Evolutionary conservation across 805 yeast genomes (phyloP).

Genomic region (Nakazawaea ambrosiae): DNA sequence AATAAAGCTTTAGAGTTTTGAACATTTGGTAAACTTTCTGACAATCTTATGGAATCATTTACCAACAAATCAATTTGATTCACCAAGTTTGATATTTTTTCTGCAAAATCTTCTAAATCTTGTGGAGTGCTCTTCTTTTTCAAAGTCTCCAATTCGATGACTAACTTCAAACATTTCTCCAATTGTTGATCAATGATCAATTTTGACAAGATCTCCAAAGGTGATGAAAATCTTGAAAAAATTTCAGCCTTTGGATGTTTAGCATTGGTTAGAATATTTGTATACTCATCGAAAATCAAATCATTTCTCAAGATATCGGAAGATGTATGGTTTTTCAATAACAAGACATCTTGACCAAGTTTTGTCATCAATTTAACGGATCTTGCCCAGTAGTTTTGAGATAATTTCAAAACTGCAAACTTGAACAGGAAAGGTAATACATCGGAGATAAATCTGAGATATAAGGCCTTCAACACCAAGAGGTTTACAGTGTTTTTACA

Average conservation of each 20-base stretch:
- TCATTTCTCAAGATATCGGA: slow-evolving; percentile 2
- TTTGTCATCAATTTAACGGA: not conserved
- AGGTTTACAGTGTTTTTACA: not conserved
- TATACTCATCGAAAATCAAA: not conserved
- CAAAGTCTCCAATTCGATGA: slow-evolving; percentile 5
- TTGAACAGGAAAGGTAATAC: not conserved
- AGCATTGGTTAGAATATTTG: not conserved
- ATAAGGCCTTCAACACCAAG: slow-evolving; percentile 2
- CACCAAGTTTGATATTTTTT: not conserved
- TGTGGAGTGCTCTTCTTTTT: not conserved
- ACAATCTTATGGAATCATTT: not conserved
- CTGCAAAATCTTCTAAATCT: not conserved
- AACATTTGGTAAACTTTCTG: not conserved
- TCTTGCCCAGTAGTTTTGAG: not conserved
- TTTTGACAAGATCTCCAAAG: slow-evolving; percentile 6
- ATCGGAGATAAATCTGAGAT: slow-evolving; percentile 5
- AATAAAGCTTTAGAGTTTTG: not conserved
- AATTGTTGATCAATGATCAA: slow-evolving; percentile 2
- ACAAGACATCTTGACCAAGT: not conserved
- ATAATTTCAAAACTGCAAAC: not conserved
- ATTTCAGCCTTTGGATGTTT: not conserved
- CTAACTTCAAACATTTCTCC: slow-evolving; percentile 1
- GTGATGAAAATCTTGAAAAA: slow-evolving; percentile 1
- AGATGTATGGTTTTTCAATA: not conserved
- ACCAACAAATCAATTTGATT: not conserved